These are phyloP conservation scores for Saccharomyces pastorianus DNA, from an alignment of 1,139 yeast species.

Conservation along the genomic window DNA sequence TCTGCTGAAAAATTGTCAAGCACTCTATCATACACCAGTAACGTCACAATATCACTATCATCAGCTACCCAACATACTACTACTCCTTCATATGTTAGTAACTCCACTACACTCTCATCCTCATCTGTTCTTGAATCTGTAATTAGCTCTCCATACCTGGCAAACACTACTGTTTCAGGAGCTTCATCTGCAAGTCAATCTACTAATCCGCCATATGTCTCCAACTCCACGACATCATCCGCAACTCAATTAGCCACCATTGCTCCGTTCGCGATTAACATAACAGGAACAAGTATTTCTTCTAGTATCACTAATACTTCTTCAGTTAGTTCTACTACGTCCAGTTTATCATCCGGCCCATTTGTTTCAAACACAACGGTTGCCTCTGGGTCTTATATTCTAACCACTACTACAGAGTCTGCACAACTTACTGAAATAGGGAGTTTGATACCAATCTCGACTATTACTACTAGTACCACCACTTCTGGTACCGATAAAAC, in stretches of 20 bases:
- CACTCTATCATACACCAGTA: background rate
- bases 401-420: background rate
- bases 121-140: background rate
- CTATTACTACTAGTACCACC: background rate
- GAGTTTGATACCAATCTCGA: background rate
- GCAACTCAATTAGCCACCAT: constrained; percentile 7
- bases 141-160: background rate
- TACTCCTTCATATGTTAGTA: background rate
- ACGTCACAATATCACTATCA: background rate
- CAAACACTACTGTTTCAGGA: constrained; percentile 1
- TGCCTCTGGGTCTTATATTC: background rate
- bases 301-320: background rate
- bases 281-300: background rate
- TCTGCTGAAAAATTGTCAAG: background rate
- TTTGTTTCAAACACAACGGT: background rate
- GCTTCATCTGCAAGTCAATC: background rate
- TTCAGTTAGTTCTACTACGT: background rate
- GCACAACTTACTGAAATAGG: constrained; percentile 1
- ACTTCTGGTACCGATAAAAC: background rate
- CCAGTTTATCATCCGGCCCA: background rate
- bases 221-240: constrained; percentile 3
- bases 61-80: background rate
- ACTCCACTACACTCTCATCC: background rate
- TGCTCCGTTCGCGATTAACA: background rate
- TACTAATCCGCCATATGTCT: constrained; percentile 6